Percentiles rank a stretch among this genome's conserved stretches.
Conservation (phyloP, 1,284 basidiomycete genomes). For the Earliella scabrosa region DNA sequence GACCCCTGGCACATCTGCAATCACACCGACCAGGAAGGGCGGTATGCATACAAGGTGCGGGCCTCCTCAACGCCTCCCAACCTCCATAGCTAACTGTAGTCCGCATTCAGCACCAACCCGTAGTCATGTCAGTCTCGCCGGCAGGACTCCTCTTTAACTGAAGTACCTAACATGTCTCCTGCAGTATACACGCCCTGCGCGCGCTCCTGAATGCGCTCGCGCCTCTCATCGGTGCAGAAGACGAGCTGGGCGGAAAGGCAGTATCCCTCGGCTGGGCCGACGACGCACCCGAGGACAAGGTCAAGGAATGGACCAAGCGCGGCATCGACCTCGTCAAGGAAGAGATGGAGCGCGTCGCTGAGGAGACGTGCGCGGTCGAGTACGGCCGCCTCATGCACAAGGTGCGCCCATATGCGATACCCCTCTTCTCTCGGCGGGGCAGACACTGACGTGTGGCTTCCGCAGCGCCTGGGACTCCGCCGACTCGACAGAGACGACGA, state of each 20-base stretch:
- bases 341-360: slow-evolving; percentile 62
- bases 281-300: slow-evolving; percentile 52
- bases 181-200: slow-evolving; percentile 78
- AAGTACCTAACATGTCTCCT: slow-evolving; percentile 1
- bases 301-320: slow-evolving; percentile 64
- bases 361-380: slow-evolving; percentile 58
- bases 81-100: neutral
- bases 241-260: slow-evolving; percentile 53
- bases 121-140: slow-evolving; percentile 53
- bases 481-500: slow-evolving; percentile 62
- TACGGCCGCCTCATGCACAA: slow-evolving; percentile 73
- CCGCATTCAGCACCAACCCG: slow-evolving; percentile 36
- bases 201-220: slow-evolving; percentile 76
- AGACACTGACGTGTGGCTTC: neutral
- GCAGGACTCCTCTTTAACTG: slow-evolving; percentile 42
- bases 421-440: neutral
- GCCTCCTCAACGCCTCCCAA: slow-evolving; percentile 5
- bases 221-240: slow-evolving; percentile 84
- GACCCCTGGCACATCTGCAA: slow-evolving; percentile 91
- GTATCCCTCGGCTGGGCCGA: slow-evolving; percentile 69
- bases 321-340: slow-evolving; percentile 56
- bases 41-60: slow-evolving; percentile 84
- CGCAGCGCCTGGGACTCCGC: slow-evolving; percentile 76
- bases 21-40: slow-evolving; percentile 85
- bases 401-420: slow-evolving; percentile 42